These are phyloP conservation scores for Dendrobium nobile DNA, from an alignment of 106 monocot genomes.

Conservation along the genomic window DNA sequence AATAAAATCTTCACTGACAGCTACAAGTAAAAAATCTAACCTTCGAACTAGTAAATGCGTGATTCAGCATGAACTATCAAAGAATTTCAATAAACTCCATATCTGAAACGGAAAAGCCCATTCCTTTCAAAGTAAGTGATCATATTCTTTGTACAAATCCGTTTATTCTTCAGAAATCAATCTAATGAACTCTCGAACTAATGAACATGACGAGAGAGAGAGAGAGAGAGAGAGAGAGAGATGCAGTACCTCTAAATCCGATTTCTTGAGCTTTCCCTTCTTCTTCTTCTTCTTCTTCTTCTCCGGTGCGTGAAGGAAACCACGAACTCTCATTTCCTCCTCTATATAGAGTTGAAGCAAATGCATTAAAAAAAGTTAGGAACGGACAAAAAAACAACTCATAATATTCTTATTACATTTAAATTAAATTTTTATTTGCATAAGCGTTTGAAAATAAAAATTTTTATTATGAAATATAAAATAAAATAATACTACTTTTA, in stretches of 20 bases:
- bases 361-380: no score
- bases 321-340: not conserved
- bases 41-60: not conserved
- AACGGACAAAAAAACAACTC: no score
- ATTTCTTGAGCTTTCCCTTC: not conserved
- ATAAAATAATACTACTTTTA: no score
- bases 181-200: no score
- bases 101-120: not conserved
- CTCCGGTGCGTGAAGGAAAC: not conserved
- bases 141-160: not conserved
- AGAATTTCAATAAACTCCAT: not conserved
- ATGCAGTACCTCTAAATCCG: not conserved
- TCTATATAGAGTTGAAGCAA: not conserved
- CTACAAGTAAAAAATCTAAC: no score
- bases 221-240: conserved; percentile 1
- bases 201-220: not conserved
- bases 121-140: not conserved
- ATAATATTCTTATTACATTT: no score
- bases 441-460: no score
- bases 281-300: not conserved
- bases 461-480: no score
- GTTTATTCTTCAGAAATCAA: no score
- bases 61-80: not conserved
- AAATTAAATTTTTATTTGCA: no score
- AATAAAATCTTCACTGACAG: no score